Evolutionary conservation across 441 rosid genomes (phyloP), one percentile per base, ranked within the genome.

Genomic region (Eugenia klotzschiana): DNA sequence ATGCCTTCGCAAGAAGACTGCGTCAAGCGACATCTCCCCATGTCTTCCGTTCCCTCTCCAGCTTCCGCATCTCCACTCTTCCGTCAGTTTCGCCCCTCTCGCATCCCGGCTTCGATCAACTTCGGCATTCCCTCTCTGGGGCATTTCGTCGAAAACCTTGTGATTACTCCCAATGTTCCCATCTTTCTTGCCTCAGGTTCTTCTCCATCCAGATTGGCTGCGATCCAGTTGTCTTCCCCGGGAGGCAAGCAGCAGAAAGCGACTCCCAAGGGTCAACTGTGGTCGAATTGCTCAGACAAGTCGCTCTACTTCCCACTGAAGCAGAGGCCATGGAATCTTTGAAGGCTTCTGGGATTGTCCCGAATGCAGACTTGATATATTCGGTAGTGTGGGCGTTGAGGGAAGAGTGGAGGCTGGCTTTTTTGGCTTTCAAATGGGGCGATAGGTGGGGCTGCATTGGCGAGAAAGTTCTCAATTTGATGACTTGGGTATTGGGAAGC

Each of bases 391-490:
- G 94, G 98, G 89, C 86, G 43, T 22, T 93, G 81, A 91, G 91
- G 85, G 88, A 86, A 72, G 91, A 92, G 50, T 96, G 99, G 98
- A 92, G 89, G 80, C 84, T 89, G 85, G 94, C 98, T 8, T 89
- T 90, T 87, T 86, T 92, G 82, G 96, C 90, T 6, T 94, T 93
- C 87, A 93, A 93, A 83, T 94, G 95, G 98, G 96, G 94, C 1
- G 91, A 90, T 74, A 91, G 88, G 85, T 82, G 91, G 79, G 89
- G 88, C 51, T 89, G 87, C 69, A 84, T 83, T 88, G 91, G 91
- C 85, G 90, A 91, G 58, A 90, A 89, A 85, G 87, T 87, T 64
- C 90, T 85, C 74, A 91, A 90, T 33, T 88, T 93, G 90, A 89
- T 94, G 89, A 86, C 90, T 29, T 91, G 95, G 93, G 87, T 96